Percentiles rank a stretch among this genome's conserved stretches.
phyloP scores from a whole-genome alignment of 345 rosid genomes.

The Syzygium aromaticum region DNA sequence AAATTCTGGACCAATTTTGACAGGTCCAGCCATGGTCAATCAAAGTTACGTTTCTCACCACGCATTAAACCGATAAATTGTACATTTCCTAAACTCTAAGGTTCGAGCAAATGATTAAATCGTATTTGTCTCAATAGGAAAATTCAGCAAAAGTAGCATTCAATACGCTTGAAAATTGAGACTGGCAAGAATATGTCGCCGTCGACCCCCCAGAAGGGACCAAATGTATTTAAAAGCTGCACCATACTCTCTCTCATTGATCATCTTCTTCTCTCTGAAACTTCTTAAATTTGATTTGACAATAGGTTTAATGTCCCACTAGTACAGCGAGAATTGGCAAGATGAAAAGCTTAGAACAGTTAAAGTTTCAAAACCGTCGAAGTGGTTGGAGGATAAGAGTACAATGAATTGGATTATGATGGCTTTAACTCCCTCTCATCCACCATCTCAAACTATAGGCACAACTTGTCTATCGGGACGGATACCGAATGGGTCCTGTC shows the following conservation, averaged over 20 bases:
- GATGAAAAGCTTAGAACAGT: neutral
- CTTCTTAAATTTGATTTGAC: neutral
- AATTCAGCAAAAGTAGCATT: neutral
- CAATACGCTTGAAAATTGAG: no score
- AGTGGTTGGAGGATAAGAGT: neutral
- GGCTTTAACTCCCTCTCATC: neutral
- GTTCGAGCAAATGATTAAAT: no score
- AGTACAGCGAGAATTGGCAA: neutral
- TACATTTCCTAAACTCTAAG: no score
- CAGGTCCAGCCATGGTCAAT: no score
- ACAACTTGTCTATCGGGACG: no score
- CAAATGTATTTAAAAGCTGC: neutral
- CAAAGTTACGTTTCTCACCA: no score
- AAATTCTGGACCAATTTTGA: no score
- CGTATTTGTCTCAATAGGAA: neutral
- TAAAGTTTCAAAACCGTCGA: no score
- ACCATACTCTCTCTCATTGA: neutral
- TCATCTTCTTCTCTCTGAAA: neutral
- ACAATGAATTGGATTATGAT: neutral
- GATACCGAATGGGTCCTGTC: no score
- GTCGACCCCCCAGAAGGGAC: neutral
- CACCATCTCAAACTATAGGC: neutral
- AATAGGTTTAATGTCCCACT: neutral
- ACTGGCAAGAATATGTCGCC: no score
- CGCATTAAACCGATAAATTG: no score